Evolutionary conservation across 441 rosid genomes (phyloP).

Genomic region (Populus tomentosa): DNA sequence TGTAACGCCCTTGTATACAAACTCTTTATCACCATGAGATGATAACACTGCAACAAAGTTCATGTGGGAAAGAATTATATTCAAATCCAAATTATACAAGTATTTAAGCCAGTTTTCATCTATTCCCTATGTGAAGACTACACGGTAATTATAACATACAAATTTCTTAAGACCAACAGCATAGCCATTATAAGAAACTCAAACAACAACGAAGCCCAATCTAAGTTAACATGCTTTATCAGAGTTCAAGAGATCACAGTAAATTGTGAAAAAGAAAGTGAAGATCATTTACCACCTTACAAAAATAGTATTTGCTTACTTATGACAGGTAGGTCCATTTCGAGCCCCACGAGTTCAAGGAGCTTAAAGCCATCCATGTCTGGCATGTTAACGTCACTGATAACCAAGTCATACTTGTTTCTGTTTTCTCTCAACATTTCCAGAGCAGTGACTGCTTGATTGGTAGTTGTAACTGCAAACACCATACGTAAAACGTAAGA

Average conservation of each 20-base stretch:
- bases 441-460: slow-evolving; percentile 68
- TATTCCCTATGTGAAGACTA: neutral
- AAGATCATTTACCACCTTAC: slow-evolving; percentile 10
- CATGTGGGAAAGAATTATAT: slow-evolving; percentile 7
- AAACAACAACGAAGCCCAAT: neutral
- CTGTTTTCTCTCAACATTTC: slow-evolving; percentile 79
- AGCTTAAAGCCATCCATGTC: slow-evolving; percentile 98
- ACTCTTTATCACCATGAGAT: slow-evolving; percentile 66
- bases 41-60: slow-evolving; percentile 68
- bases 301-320: slow-evolving; percentile 22
- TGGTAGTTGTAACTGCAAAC: slow-evolving; percentile 72
- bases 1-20: slow-evolving; percentile 79
- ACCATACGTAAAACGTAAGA: slow-evolving; percentile 11
- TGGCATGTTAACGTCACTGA: slow-evolving; percentile 99
- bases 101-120: neutral
- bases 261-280: slow-evolving; percentile 1
- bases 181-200: neutral
- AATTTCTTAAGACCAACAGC: neutral
- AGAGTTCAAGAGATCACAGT: neutral
- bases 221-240: neutral
- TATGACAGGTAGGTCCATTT: slow-evolving; percentile 98
- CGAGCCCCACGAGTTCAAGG: slow-evolving; percentile 93
- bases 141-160: neutral
- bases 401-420: slow-evolving; percentile 72
- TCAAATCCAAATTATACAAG: neutral